A percentile compares a stretch with the other conserved stretches of the same genome.
Evolutionary conservation across 1,284 basidiomycete species (phyloP).

Genomic region (Exobasidium rhododendri): DNA sequence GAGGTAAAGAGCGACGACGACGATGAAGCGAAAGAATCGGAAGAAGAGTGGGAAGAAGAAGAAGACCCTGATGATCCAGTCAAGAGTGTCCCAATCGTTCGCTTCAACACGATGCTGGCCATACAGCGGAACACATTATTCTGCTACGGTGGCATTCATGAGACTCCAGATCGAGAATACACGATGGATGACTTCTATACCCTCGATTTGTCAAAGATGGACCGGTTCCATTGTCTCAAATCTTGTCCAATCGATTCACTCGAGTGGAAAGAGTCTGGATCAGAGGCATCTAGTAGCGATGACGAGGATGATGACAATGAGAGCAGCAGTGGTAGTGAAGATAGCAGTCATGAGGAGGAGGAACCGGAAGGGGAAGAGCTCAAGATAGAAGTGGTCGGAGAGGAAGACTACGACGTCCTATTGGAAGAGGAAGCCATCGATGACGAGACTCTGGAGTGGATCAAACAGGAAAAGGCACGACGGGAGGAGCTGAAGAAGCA

Average conservation of each 20-base stretch:
- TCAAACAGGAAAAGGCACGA: conserved; percentile 15
- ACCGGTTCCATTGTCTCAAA: conserved; percentile 47
- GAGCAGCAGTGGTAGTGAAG: conserved; percentile 25
- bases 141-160: conserved; percentile 52
- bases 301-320: conserved; percentile 21
- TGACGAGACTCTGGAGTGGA: conserved; percentile 28
- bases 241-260: conserved; percentile 50
- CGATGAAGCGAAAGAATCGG: conserved; percentile 16
- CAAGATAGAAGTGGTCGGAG: conserved; percentile 17
- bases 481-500: conserved; percentile 64
- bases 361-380: conserved; percentile 38
- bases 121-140: conserved; percentile 71
- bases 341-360: conserved; percentile 35
- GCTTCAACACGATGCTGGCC: conserved; percentile 91
- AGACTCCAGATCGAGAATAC: conserved; percentile 49
- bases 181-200: conserved; percentile 54
- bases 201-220: conserved; percentile 50
- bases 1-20: conserved; percentile 12
- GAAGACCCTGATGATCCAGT: conserved; percentile 69
- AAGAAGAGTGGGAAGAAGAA: conserved; percentile 28
- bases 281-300: conserved; percentile 26
- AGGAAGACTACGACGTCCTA: conserved; percentile 16
- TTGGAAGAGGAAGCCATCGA: conserved; percentile 16
- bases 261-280: conserved; percentile 50
- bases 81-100: conserved; percentile 67